phyloP scores from a whole-genome alignment of 352 stramenopile species.

The Globisporangium middletonii region DNA sequence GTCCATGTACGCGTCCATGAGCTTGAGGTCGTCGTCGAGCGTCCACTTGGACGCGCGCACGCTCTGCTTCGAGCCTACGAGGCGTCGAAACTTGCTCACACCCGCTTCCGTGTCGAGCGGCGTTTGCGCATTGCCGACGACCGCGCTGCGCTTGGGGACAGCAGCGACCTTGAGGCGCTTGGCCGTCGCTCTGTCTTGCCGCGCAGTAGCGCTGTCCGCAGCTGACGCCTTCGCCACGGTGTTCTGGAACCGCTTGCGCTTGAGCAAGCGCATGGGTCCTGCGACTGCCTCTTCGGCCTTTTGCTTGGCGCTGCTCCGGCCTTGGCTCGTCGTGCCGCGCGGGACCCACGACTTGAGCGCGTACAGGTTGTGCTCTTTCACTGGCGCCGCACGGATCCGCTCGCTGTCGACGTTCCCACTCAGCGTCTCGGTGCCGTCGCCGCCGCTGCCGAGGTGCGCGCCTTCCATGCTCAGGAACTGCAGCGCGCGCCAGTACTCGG shows the following conservation, averaged over 20 bases:
- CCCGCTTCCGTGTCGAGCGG: constrained; percentile 25
- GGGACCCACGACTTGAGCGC: constrained; percentile 62
- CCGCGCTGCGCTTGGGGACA: constrained; percentile 4
- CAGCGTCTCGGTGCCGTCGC: constrained; percentile 24
- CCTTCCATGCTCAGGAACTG: constrained; percentile 69
- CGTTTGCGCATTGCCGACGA: constrained; percentile 12
- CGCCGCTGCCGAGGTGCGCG: constrained; percentile 37
- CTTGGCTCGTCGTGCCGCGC: constrained; percentile 31
- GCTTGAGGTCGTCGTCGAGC: constrained; percentile 46
- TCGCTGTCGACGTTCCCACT: constrained; percentile 52
- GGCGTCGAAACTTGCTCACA: constrained; percentile 39
- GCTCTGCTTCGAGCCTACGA: constrained; percentile 44
- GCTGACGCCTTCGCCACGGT: background rate
- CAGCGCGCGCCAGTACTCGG: constrained; percentile 70
- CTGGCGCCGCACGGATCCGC: constrained; percentile 41
- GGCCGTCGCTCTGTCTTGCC: background rate
- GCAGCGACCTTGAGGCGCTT: constrained; percentile 4
- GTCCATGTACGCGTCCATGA: constrained; percentile 74
- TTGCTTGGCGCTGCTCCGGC: constrained; percentile 37
- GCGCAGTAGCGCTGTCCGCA: background rate
- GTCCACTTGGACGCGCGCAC: constrained; percentile 56
- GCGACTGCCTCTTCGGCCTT: constrained; percentile 43
- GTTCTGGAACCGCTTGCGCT: constrained; percentile 52
- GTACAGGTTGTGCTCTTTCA: constrained; percentile 68
- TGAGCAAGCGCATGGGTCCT: constrained; percentile 33